Evolutionary conservation across 129 eudicot species (phyloP), one percentile per base, ranked within the genome.

Genomic region (Deinandra increscens): DNA sequence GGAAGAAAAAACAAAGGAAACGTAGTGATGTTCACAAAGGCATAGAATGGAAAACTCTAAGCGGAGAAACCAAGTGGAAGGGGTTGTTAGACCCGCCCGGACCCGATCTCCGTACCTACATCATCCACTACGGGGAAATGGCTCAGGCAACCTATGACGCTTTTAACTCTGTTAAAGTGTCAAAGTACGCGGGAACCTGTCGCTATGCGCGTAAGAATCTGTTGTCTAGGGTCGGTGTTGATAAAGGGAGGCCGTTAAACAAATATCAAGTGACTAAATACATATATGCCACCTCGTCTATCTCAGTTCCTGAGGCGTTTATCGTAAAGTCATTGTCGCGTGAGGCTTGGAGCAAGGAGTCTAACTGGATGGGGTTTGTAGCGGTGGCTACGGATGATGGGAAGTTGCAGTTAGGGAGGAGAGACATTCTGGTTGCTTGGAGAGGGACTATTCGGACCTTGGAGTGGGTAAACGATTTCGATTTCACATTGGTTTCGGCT

Each of bases 271-370:
- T 85, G 66, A 83, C 97, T 0, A 87, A 91, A 13, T 91, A 76
- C 49, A 20, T 91, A 23, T 93, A 88, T 1, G 95, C 95, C 0
- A 80, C 91, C 3, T 90, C 97, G 12, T 80, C 95, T 0, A 39
- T 79, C 9, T 20, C 44, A 0, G 74, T 93, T 15, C 98, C 98
- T 0, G 75, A 76, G 4, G 84, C 92, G 3, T 84, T 93, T 36
- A 77, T 93, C 4, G 4, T 78, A 0, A 81, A 72, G 81, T 87
- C 98, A 0, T 38, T 80, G 49, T 93, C 98, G 0, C 82, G 91
- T 50, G 98, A 93, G 78, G 91, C 96, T 6, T 89, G 97, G 98
- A 79, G 87, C 60, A 89, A 76, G 85, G 97, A 89, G 45, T 86
- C 95, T 0, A 93, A 93, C 48, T 93, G 91, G 90, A 89, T 93